Conservation (phyloP, 768 basidiomycete genomes). For the Rhizopogon rudus region DNA sequence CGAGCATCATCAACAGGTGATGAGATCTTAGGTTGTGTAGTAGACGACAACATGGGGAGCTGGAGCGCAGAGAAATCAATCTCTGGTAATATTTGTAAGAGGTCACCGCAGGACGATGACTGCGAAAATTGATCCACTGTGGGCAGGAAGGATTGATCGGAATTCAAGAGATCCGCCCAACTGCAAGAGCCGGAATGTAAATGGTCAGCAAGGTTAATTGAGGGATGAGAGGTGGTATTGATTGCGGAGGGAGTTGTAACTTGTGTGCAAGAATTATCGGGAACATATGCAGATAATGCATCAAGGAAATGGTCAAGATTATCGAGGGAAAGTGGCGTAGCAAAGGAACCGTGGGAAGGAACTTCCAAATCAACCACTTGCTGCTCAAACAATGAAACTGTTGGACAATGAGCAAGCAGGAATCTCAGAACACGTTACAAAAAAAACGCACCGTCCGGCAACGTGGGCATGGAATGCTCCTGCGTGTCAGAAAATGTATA, state of each 20-base stretch:
- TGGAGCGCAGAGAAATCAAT: slow-evolving; percentile 24
- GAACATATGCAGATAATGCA: not conserved
- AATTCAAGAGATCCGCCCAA: not conserved
- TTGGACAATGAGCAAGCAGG: not conserved
- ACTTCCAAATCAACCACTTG: not conserved
- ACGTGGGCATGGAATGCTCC: not conserved
- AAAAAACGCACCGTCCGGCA: not conserved
- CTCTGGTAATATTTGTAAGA: slow-evolving; percentile 10
- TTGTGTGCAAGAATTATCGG: not conserved
- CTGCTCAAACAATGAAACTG: not conserved
- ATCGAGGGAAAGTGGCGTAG: not conserved
- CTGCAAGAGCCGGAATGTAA: not conserved
- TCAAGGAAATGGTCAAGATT: not conserved
- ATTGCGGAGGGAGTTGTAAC: not conserved
- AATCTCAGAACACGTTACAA: too few species aligned
- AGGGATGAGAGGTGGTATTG: not conserved
- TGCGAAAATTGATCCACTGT: not conserved
- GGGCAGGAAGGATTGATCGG: not conserved
- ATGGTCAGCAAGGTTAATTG: not conserved
- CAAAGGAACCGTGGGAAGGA: not conserved
- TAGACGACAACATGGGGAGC: slow-evolving; percentile 5
- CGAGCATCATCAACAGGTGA: slow-evolving; percentile 6
- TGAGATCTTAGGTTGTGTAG: not conserved
- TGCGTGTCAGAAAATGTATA: slow-evolving; percentile 13
- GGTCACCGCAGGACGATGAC: not conserved